phyloP scores from a whole-genome alignment of 768 basidiomycete genomes.

The Russula ochroleuca region DNA sequence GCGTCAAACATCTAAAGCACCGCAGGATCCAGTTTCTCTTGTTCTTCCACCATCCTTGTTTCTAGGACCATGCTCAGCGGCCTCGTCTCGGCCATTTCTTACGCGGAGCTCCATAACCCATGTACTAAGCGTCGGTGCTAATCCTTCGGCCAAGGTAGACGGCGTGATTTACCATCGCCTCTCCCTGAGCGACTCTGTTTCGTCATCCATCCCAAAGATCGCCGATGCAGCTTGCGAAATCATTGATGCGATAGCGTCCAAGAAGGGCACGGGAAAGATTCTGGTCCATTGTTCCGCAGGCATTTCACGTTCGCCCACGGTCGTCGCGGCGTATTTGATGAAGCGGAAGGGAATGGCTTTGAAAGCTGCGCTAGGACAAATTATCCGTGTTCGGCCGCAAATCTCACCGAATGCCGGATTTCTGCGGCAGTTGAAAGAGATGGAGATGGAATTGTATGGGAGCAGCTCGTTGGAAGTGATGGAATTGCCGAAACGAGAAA shows the following conservation, averaged over 20 bases:
- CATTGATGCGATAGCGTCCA: constrained; percentile 31
- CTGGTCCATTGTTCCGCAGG: constrained; percentile 46
- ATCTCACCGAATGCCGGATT: constrained; percentile 44
- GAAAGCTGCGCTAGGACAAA: constrained; percentile 37
- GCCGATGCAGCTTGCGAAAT: constrained; percentile 33
- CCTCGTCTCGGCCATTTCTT: constrained; percentile 38
- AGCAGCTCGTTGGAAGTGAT: constrained; percentile 36
- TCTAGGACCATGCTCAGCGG: constrained; percentile 42
- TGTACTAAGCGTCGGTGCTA: constrained; percentile 29
- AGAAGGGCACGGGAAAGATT: constrained; percentile 32
- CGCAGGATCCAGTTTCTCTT: constrained; percentile 18
- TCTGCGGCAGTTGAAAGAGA: constrained; percentile 40
- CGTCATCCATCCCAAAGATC: constrained; percentile 33
- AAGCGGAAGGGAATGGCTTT: constrained; percentile 36
- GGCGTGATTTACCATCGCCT: constrained; percentile 40
- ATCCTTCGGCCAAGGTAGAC: constrained; percentile 33
- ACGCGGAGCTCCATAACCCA: constrained; percentile 37
- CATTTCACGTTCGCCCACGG: constrained; percentile 44
- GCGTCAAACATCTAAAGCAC: neutral
- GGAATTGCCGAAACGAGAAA: constrained; percentile 35
- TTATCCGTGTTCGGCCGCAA: constrained; percentile 37
- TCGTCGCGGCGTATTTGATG: constrained; percentile 44
- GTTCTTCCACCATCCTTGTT: constrained; percentile 33
- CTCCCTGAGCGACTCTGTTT: constrained; percentile 36
- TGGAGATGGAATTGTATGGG: constrained; percentile 31